A percentile compares a stretch with the other conserved stretches of the same genome.
These are phyloP conservation scores for Emergomyces pasteurianus DNA, from an alignment of 2,329 filamentous ascomycete genomes.

Conservation along the genomic window DNA sequence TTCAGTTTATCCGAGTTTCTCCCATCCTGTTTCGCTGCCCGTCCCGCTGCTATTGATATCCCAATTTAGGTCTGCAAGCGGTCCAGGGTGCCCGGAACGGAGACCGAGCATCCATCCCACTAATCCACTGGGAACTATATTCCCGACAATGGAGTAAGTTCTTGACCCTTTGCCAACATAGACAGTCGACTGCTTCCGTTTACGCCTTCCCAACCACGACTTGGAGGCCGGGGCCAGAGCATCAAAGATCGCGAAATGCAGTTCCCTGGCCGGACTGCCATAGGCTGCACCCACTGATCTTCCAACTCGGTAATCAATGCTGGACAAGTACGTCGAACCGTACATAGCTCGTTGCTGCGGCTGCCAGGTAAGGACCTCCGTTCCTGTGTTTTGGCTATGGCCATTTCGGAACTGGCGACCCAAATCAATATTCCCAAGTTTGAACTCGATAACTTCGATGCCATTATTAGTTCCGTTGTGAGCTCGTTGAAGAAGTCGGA, in stretches of 20 bases:
- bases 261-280: conserved; percentile 61
- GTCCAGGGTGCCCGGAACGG: conserved; percentile 24
- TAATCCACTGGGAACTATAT: conserved; percentile 61
- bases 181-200: conserved; percentile 43
- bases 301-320: conserved; percentile 31
- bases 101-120: conserved; percentile 94
- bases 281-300: conserved; percentile 31
- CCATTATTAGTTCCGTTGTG: conserved; percentile 22
- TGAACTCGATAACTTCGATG: conserved; percentile 71
- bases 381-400: conserved; percentile 32
- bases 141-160: conserved; percentile 74
- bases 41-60: conserved; percentile 17
- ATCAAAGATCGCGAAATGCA: conserved; percentile 85
- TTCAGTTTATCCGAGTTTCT: conserved; percentile 15
- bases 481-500: conserved; percentile 50
- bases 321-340: conserved; percentile 31
- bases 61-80: conserved; percentile 7
- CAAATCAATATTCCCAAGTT: conserved; percentile 84
- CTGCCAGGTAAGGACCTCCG: conserved; percentile 50
- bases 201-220: conserved; percentile 27
- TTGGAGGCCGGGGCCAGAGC: conserved; percentile 51
- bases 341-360: conserved; percentile 42
- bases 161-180: conserved; percentile 75
- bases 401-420: conserved; percentile 43
- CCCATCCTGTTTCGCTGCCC: conserved; percentile 27